Base-by-base conservation (phyloP, 805 yeast species). In the Saturnispora diversa region DNA sequence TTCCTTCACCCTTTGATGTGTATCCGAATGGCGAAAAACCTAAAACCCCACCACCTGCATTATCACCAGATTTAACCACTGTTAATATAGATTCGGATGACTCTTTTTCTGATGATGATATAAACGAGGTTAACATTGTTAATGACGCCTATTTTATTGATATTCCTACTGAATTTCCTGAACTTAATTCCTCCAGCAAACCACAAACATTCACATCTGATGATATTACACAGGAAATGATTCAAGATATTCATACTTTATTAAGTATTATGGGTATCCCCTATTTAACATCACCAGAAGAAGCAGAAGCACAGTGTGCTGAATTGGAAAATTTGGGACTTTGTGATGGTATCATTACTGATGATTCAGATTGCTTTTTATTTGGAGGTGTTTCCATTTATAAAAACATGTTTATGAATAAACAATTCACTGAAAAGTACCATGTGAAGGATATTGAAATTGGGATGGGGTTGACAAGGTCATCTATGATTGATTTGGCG, bases 271-370 rank as follows among this genome's bases (percentile, higher is more conserved):
- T 92, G 66, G 98, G 98, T 1, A 83, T 92, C 4, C 99, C 99
- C 0, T 92, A 76, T 50, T 72, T 92, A 8, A 84, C 95, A 0
- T 97, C 98, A 0, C 99, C 98, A 1, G 86, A 86, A 88, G 99
- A 92, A 61, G 98, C 98, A 1, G 99, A 92, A 63, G 97, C 98
- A 0, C 98, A 92, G 54, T 92, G 99, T 63, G 96, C 95, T 0
- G 84, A 81, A 48, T 62, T 92, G 6, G 59, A 76, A 29, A 54
- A 60, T n/a, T 58, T 87, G 17, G 75, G 72, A 0, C 64, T 92
- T 15, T 96, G 90, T 4, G 97, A 92, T 59, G 99, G 98, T 0
- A 81, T 92, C 5, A 80, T 92, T 19, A 92, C 98, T 0, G 99
- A 92, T 62, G 99, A 92, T 65, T 85, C 95, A 49, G 99, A 92